Base-by-base conservation (phyloP, 1,284 basidiomycete species). In the Termitomyces sp. region DNA sequence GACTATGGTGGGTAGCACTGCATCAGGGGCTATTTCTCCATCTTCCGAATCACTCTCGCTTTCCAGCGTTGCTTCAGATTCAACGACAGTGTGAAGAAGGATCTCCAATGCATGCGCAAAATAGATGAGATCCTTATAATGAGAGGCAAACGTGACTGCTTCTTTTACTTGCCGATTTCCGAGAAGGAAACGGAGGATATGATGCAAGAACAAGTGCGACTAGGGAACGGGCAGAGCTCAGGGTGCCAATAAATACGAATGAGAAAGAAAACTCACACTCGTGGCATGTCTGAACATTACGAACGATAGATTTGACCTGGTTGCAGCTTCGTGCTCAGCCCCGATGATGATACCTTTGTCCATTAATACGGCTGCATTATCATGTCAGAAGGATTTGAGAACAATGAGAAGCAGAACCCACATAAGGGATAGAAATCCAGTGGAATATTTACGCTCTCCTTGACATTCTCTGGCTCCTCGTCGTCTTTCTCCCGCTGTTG, bases 311-410 rank as follows among this genome's bases (percentile, higher is more conserved):
- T 88, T 90, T 16, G 80, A 74, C 37, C 91, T 81, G 19, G 88
- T 76, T 2, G 84, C 87, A 1, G 84, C 81, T 66, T 97, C 93
- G 51, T 95, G 84, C 62, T 98, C 94, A 35, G 91, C 91, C 7
- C 96, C 97, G 52, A 99, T 94, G 57, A 99, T 92, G 60, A 99
- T 97, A 0, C 95, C 97, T 66, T 97, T 98, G 67, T 98, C 94
- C 90, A 99, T 96, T 18, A 99, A 78, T 5, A 97, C 93, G 55
- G 94, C 93, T 96, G 58, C 30, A 58, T 46, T 7, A 39, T 24
- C 44, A 10, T 46, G 51, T 61, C 46, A 50, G 34, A 46, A 43
- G 43, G 7, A n/a, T 21, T 30, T 19, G 18, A 14, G 11, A n/a
- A 44, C 14, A 19, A 18, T 9, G 11, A 11, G 21, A 48, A 52